Evolutionary conservation across 78 protist species (phyloP).

Genomic region (Dictyostelium capitatum): DNA sequence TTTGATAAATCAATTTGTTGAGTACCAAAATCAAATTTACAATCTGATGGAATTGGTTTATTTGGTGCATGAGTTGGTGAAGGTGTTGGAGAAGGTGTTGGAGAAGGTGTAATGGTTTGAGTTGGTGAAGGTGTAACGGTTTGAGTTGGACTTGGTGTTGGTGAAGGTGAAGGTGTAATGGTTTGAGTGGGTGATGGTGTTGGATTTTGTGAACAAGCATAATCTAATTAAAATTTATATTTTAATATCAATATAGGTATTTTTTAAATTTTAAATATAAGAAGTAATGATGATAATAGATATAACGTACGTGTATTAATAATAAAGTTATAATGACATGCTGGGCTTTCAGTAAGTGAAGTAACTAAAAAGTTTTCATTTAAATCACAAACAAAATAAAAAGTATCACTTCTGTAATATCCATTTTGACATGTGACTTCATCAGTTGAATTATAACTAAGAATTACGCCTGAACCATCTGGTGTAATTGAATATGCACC

Average conservation of each 20-base stretch:
- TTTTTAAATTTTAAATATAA: no score
- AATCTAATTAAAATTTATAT: no score
- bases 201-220: background rate
- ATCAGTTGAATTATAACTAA: background rate
- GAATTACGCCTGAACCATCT: background rate
- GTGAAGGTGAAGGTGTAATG: background rate
- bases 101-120: background rate
- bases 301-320: background rate
- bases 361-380: background rate
- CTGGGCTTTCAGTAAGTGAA: background rate
- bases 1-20: conserved; percentile 5
- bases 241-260: background rate
- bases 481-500: background rate
- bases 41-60: background rate
- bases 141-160: background rate
- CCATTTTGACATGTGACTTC: background rate
- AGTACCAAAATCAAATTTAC: background rate
- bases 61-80: background rate
- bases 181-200: background rate
- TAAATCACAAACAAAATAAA: background rate
- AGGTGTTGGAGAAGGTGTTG: background rate
- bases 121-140: background rate
- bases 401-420: background rate
- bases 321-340: background rate
- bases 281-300: no score